Conservation (phyloP, 179 eudicot species). For the Beta lomatogona region DNA sequence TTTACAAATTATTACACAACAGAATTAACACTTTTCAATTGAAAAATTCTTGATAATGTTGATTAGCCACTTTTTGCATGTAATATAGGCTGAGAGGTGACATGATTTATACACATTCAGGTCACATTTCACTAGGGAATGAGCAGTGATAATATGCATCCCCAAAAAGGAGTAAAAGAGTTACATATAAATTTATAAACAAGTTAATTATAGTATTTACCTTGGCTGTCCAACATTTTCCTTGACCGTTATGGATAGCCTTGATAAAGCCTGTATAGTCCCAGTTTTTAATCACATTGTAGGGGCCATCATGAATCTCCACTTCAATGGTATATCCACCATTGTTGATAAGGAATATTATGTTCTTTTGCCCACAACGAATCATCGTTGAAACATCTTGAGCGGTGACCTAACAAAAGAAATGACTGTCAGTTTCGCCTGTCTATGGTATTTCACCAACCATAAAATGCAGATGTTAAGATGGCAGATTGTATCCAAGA, state of each 20-base stretch:
- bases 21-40: not conserved
- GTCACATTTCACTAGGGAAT: not conserved
- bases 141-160: not conserved
- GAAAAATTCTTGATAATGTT: not conserved
- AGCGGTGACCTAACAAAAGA: constrained; percentile 63
- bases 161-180: too few species aligned
- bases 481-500: not conserved
- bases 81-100: not conserved
- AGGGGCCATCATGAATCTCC: constrained; percentile 91
- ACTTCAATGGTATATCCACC: constrained; percentile 90
- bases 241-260: constrained; percentile 73
- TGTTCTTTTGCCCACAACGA: constrained; percentile 66
- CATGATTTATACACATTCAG: not conserved
- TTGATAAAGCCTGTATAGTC: constrained; percentile 68
- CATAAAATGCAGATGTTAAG: not conserved
- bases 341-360: constrained; percentile 84
- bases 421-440: not conserved
- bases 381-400: constrained; percentile 91
- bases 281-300: constrained; percentile 90
- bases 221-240: constrained; percentile 86
- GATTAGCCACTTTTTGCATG: not conserved
- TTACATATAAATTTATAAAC: too few species aligned
- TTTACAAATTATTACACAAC: not conserved
- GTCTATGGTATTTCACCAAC: not conserved
- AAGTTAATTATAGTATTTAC: constrained; percentile 29